phyloP scores from a whole-genome alignment of 1,139 yeast genomes.

The Geotrichum klebahnii region DNA sequence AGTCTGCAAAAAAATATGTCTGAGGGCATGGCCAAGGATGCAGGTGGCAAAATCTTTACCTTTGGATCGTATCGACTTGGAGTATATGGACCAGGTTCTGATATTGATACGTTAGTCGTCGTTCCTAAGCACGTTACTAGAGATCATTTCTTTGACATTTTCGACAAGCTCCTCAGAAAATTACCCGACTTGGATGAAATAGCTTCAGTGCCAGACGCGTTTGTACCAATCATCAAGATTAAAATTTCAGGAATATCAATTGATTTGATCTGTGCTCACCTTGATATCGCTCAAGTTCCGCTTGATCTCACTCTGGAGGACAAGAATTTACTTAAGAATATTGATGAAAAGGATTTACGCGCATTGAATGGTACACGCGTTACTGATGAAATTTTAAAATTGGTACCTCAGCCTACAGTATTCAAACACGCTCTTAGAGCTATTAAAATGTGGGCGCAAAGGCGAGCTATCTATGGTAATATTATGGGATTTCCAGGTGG shows the following conservation, averaged over 20 bases:
- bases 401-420: slow-evolving; percentile 90
- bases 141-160: slow-evolving; percentile 80
- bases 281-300: slow-evolving; percentile 82
- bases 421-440: slow-evolving; percentile 91
- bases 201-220: slow-evolving; percentile 92
- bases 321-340: slow-evolving; percentile 73
- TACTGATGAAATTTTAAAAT: slow-evolving; percentile 81
- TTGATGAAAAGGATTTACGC: slow-evolving; percentile 86
- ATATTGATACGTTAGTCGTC: slow-evolving; percentile 91
- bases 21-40: slow-evolving; percentile 95
- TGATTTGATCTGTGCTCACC: slow-evolving; percentile 78
- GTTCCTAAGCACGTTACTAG: slow-evolving; percentile 94
- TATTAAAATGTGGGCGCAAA: slow-evolving; percentile 93
- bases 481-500: slow-evolving; percentile 99
- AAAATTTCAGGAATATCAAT: slow-evolving; percentile 85
- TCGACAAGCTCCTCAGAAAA: slow-evolving; percentile 59
- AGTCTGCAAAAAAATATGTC: slow-evolving; percentile 83
- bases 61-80: slow-evolving; percentile 93
- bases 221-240: slow-evolving; percentile 88
- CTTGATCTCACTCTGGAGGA: slow-evolving; percentile 68
- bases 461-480: slow-evolving; percentile 88
- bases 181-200: slow-evolving; percentile 85
- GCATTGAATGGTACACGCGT: slow-evolving; percentile 94
- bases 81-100: slow-evolving; percentile 97
- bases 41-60: slow-evolving; percentile 96